Evolutionary conservation across 768 basidiomycete species (phyloP).

Genomic region (Trametes villosa): DNA sequence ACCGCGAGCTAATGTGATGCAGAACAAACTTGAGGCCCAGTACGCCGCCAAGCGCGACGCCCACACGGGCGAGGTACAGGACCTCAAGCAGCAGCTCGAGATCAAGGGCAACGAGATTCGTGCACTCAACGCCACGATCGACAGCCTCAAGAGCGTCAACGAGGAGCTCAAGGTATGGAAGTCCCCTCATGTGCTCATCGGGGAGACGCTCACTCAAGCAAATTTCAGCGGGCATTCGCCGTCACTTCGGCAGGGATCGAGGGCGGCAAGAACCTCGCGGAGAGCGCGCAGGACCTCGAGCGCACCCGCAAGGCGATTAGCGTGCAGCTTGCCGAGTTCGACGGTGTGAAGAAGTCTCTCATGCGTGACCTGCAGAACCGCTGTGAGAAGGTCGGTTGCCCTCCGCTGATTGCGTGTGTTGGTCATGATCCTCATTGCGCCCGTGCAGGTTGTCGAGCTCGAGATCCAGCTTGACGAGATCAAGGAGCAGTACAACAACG

Average conservation of each 20-base stretch:
- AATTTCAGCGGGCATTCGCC: slow-evolving; percentile 88
- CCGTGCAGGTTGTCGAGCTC: slow-evolving; percentile 94
- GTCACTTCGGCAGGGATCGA: slow-evolving; percentile 97
- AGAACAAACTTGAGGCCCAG: slow-evolving; percentile 95
- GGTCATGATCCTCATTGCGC: slow-evolving; percentile 21
- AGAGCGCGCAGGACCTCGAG: slow-evolving; percentile 97
- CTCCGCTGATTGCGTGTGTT: slow-evolving; percentile 4
- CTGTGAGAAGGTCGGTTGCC: slow-evolving; percentile 84
- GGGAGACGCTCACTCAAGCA: slow-evolving; percentile 18
- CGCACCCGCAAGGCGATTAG: slow-evolving; percentile 95
- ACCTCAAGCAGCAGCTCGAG: slow-evolving; percentile 91
- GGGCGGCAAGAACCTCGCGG: slow-evolving; percentile 94
- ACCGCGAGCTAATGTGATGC: slow-evolving; percentile 18
- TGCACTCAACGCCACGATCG: slow-evolving; percentile 81
- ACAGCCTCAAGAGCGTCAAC: slow-evolving; percentile 93
- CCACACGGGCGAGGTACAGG: slow-evolving; percentile 78
- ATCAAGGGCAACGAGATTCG: slow-evolving; percentile 82
- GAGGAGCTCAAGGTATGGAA: slow-evolving; percentile 90
- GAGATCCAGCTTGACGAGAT: slow-evolving; percentile 99
- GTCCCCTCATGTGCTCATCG: neutral
- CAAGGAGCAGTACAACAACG: slow-evolving; percentile 98
- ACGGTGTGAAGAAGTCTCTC: slow-evolving; percentile 96
- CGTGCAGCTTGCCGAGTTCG: slow-evolving; percentile 98
- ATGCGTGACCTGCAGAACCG: slow-evolving; percentile 99
- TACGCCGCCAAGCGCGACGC: slow-evolving; percentile 93